Conservation (phyloP, 2,329 filamentous ascomycete genomes). For the Colletotrichum sojae region DNA sequence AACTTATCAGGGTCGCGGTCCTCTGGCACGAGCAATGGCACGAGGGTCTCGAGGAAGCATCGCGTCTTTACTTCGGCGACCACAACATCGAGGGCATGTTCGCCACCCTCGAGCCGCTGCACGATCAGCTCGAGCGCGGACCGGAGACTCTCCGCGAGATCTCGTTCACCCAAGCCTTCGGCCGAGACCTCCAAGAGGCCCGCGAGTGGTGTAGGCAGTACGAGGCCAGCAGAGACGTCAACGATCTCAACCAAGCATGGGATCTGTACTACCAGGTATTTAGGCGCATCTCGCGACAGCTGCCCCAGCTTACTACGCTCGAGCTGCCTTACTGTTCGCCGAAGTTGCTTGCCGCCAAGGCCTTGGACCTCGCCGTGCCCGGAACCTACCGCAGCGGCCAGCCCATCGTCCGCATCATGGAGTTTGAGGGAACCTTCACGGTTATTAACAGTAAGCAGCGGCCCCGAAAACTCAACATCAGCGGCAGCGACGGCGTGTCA, state of each 20-base stretch:
- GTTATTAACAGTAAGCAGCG: conserved; percentile 98
- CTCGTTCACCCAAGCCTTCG: conserved; percentile 97
- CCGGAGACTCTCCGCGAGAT: conserved; percentile 96
- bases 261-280: conserved; percentile 99
- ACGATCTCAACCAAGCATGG: conserved; percentile 98
- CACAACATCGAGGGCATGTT: conserved; percentile 99
- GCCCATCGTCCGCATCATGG: conserved; percentile 86
- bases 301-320: conserved; percentile 91
- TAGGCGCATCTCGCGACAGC: conserved; percentile 91
- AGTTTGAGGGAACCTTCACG: conserved; percentile 89
- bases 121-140: conserved; percentile 90
- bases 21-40: conserved; percentile 99
- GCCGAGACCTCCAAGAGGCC: conserved; percentile 93
- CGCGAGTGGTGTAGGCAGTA: conserved; percentile 97
- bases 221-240: conserved; percentile 87
- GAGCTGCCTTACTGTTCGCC: conserved; percentile 98
- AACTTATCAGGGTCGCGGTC: conserved; percentile 96
- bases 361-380: conserved; percentile 94
- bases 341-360: conserved; percentile 85
- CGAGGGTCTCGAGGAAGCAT: conserved; percentile 96
- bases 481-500: conserved; percentile 88
- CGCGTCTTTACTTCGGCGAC: conserved; percentile 95
- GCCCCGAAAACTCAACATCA: conserved; percentile 88
- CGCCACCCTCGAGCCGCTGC: conserved; percentile 87
- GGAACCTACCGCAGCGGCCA: conserved; percentile 88